phyloP scores from a whole-genome alignment of 768 basidiomycete species.

The Pholiota conissans region DNA sequence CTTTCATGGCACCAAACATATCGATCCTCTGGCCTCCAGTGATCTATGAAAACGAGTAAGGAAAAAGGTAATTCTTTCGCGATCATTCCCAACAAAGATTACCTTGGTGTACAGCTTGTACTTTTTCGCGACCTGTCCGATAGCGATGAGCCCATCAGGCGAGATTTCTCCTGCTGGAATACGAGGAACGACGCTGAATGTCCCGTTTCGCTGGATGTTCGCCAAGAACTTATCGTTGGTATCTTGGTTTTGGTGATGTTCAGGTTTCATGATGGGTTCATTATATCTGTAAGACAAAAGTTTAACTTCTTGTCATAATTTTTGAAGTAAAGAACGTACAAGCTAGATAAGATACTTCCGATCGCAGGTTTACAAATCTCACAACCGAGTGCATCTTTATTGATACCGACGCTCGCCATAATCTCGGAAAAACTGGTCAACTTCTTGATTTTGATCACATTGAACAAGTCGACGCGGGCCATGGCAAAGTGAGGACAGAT shows the following conservation, averaged over 20 bases:
- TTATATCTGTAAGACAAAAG: too few species aligned
- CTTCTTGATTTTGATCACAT: constrained; percentile 61
- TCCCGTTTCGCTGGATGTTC: constrained; percentile 72
- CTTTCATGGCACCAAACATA: constrained; percentile 69
- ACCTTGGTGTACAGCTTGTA: constrained; percentile 68
- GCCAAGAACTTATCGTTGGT: constrained; percentile 72
- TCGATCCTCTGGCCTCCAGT: constrained; percentile 71
- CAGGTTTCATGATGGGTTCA: constrained; percentile 61
- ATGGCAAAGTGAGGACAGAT: constrained; percentile 68
- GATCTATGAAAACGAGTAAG: too few species aligned
- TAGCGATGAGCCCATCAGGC: constrained; percentile 58
- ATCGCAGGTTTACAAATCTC: constrained; percentile 75
- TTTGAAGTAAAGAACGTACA: too few species aligned
- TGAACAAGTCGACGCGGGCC: constrained; percentile 67
- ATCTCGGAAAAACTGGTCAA: constrained; percentile 56
- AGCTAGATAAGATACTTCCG: constrained; percentile 49
- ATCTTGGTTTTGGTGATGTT: constrained; percentile 69
- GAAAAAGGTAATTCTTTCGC: too few species aligned
- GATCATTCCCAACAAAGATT: too few species aligned
- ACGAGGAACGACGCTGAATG: constrained; percentile 72
- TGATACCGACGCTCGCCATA: constrained; percentile 48
- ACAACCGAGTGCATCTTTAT: constrained; percentile 57
- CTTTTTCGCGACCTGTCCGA: constrained; percentile 67
- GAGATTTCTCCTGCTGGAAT: constrained; percentile 67
- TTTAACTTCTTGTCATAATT: too few species aligned